phyloP scores from a whole-genome alignment of 208 protist genomes.

The Willaertia magna region DNA sequence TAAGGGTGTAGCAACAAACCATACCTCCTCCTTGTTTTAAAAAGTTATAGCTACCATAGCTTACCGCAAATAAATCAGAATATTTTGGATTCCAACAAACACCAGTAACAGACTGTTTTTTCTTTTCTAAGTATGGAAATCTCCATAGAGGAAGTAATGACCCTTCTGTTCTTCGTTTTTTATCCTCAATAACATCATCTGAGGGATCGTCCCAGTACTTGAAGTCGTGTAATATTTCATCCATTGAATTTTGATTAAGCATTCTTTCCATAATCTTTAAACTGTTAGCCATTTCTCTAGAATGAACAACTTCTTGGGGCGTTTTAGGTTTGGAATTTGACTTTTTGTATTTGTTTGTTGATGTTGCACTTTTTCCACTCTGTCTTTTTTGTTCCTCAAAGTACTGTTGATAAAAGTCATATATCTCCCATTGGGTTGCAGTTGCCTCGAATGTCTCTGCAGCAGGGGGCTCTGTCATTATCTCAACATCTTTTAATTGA shows the following conservation, averaged over 20 bases:
- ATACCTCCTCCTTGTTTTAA: slow-evolving; percentile 75
- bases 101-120: slow-evolving; percentile 72
- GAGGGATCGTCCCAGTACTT: slow-evolving; percentile 89
- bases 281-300: slow-evolving; percentile 40
- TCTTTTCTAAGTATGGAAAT: slow-evolving; percentile 66
- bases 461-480: slow-evolving; percentile 80
- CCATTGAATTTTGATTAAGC: slow-evolving; percentile 90
- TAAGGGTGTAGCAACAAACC: slow-evolving; percentile 88
- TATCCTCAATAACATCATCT: slow-evolving; percentile 62
- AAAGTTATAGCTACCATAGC: slow-evolving; percentile 94
- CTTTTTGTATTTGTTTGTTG: slow-evolving; percentile 31
- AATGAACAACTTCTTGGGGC: slow-evolving; percentile 49
- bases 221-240: slow-evolving; percentile 90
- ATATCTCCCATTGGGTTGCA: slow-evolving; percentile 83
- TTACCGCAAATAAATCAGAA: slow-evolving; percentile 87
- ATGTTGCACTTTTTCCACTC: not conserved
- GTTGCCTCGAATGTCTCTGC: slow-evolving; percentile 58
- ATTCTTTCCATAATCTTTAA: slow-evolving; percentile 87
- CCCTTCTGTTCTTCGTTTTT: slow-evolving; percentile 47
- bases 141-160: slow-evolving; percentile 88
- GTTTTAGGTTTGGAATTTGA: not conserved
- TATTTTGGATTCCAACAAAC: slow-evolving; percentile 84
- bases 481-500: slow-evolving; percentile 46
- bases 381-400: slow-evolving; percentile 56
- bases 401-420: slow-evolving; percentile 82